Evolutionary conservation across 805 yeast species (phyloP).

Genomic region (Wickerhamiella australiensis): DNA sequence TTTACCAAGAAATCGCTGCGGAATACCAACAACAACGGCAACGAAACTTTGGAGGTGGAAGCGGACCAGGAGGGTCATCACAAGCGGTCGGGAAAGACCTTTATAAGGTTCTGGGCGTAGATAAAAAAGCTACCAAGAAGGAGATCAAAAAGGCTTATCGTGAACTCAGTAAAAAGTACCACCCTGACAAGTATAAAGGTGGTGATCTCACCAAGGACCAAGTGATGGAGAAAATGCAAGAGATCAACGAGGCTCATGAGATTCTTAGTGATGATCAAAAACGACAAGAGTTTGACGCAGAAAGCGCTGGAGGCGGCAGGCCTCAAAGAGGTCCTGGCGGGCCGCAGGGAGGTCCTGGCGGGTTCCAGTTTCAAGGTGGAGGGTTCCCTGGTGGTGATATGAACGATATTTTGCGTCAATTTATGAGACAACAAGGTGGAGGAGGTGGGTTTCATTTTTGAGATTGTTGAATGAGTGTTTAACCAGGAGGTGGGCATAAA

Average conservation of each 20-base stretch:
- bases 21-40: conserved; percentile 23
- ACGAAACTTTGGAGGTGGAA: neutral
- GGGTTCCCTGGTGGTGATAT: conserved; percentile 7
- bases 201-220: conserved; percentile 48
- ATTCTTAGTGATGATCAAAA: conserved; percentile 56
- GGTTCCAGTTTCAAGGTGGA: conserved; percentile 8
- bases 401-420: conserved; percentile 1
- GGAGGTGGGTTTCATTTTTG: conserved; percentile 1
- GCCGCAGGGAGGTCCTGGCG: conserved; percentile 12
- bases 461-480: neutral
- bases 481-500: no score
- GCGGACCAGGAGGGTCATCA: neutral
- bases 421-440: conserved; percentile 9
- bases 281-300: conserved; percentile 49
- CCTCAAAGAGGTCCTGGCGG: conserved; percentile 14
- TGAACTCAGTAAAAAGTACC: conserved; percentile 62
- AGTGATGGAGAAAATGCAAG: conserved; percentile 77
- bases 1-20: conserved; percentile 23
- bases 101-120: conserved; percentile 63
- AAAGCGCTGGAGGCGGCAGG: conserved; percentile 9
- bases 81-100: conserved; percentile 42
- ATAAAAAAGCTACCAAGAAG: conserved; percentile 52
- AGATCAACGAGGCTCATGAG: conserved; percentile 87
- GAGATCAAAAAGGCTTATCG: conserved; percentile 76
- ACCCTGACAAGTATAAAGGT: conserved; percentile 82